Evolutionary conservation across 2,329 filamentous ascomycete genomes (phyloP), one percentile per base, ranked within the genome.

Genomic region (Paraconiothyrium sp.): DNA sequence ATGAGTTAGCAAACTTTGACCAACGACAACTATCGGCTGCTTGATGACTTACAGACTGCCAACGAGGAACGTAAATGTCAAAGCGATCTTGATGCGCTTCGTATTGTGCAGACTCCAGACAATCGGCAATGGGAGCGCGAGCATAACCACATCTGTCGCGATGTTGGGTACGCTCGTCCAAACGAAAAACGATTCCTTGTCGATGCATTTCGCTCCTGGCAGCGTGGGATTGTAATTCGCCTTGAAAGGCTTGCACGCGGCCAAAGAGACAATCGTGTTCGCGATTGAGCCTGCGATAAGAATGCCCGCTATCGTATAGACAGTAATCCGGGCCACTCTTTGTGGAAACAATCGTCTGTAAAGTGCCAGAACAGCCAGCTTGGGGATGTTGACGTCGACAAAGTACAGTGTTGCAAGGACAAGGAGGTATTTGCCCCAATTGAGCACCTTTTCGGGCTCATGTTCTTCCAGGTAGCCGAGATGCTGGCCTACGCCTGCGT

Each of bases 181-280:
- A 5, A 50, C 48, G 30, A 35, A 50, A 10, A 50, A 50, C n/a
- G 48, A 16, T 35, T 50, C 48, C 9, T 50, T 50, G 16, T 50
- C 48, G 30, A 50, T 50, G 32, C 48, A 50, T 34, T 50, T 50
- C 8, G 30, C 30, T n/a, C 48, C 48, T 34, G 30, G 30, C 6
- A 35, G 7, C 30, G 48, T 22, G 16, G 48, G 48, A 30, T 50
- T 35, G 48, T 35, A 50, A 4, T 50, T 50, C 32, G 48, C 48
- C 11, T 35, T n/a, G 48, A 50, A 50, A 20, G 48, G 48, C 16
- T 20, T 35, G 16, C 48, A 50, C n/a, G 48, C 48, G 14, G 48
- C 48, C 48, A 50, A 34, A 50, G 48, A 50, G 30, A 50, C 48
- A 10, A 50, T 50, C n/a, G 48, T 50, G 30, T 50, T 50, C 10